A percentile compares a stretch with the other conserved stretches of the same genome.
phyloP scores from a whole-genome alignment of 441 rosid genomes.

The Brassica balearica region DNA sequence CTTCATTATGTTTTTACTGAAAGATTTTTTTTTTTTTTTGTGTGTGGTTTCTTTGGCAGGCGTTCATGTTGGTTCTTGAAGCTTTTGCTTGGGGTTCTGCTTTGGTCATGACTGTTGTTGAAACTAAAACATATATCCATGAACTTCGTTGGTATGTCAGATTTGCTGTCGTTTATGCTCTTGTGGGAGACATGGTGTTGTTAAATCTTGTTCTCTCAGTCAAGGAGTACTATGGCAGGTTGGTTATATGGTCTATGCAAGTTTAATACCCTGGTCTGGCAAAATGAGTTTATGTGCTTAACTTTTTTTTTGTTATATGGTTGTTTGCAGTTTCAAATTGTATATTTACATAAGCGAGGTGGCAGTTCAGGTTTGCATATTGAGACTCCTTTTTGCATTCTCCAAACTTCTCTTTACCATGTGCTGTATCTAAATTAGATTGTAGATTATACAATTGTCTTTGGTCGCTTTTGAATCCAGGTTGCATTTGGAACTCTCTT shows the following conservation, averaged over 20 bases:
- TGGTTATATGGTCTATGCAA: slow-evolving; percentile 26
- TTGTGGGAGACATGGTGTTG: slow-evolving; percentile 89
- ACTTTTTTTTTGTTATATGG: neutral
- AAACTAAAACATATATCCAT: slow-evolving; percentile 78
- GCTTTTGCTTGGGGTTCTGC: slow-evolving; percentile 87
- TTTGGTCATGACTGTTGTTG: slow-evolving; percentile 74
- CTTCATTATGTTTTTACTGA: slow-evolving; percentile 25
- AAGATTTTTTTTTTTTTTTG: slow-evolving; percentile 8
- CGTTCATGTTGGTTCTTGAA: slow-evolving; percentile 72
- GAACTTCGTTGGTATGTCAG: slow-evolving; percentile 96
- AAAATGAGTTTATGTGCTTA: slow-evolving; percentile 38
- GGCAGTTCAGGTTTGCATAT: slow-evolving; percentile 74
- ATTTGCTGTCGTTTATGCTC: slow-evolving; percentile 77
- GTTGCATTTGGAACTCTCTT: slow-evolving; percentile 85
- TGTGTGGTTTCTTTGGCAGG: slow-evolving; percentile 52
- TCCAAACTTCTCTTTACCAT: slow-evolving; percentile 9
- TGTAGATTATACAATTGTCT: slow-evolving; percentile 1
- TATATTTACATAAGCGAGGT: slow-evolving; percentile 83
- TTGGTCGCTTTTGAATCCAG: slow-evolving; percentile 47
- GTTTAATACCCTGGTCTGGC: slow-evolving; percentile 13
- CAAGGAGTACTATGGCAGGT: slow-evolving; percentile 81
- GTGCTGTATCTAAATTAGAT: slow-evolving; percentile 17
- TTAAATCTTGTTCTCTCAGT: slow-evolving; percentile 77
- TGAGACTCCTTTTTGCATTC: slow-evolving; percentile 37
- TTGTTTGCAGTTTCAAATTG: slow-evolving; percentile 68